A percentile compares a stretch with the other conserved stretches of the same genome.
phyloP scores from a whole-genome alignment of 2,329 filamentous ascomycete genomes.

The Bipolaris oryzae region DNA sequence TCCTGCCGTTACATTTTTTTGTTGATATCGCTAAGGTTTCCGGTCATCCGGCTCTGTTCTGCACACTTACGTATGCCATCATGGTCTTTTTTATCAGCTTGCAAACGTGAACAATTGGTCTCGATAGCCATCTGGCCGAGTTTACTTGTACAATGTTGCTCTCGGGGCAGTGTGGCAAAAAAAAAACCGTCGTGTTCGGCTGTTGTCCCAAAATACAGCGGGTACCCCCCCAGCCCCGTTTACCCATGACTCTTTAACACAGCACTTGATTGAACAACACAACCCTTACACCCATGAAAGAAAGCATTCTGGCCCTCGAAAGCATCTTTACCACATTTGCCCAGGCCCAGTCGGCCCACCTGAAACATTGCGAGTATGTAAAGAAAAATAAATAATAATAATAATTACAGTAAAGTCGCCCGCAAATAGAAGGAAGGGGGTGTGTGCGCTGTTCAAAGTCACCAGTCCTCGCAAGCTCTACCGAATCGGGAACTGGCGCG shows the following conservation, averaged over 20 bases:
- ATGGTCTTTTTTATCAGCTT: not conserved
- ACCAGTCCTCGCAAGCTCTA: slow-evolving; percentile 19
- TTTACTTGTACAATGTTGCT: not conserved
- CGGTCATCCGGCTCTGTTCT: slow-evolving; percentile 11
- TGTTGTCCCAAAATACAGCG: slow-evolving; percentile 1
- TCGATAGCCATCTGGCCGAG: not conserved
- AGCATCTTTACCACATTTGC: no score
- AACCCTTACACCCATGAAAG: not conserved
- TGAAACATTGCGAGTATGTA: no score
- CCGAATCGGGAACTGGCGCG: slow-evolving; percentile 20
- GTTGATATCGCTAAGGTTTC: slow-evolving; percentile 22
- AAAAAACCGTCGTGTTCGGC: not conserved
- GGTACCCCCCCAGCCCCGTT: not conserved
- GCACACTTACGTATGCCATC: slow-evolving; percentile 20
- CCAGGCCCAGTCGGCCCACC: no score
- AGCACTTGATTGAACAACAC: not conserved
- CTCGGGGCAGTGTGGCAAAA: slow-evolving; percentile 13
- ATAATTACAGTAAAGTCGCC: no score
- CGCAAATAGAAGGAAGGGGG: no score
- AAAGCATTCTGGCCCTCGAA: no score
- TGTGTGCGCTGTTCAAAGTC: slow-evolving; percentile 1
- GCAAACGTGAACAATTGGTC: not conserved
- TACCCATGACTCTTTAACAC: not conserved
- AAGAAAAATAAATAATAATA: no score
- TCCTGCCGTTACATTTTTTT: slow-evolving; percentile 4